Base-by-base conservation (phyloP, 345 rosid genomes). In the Citrus maxima region DNA sequence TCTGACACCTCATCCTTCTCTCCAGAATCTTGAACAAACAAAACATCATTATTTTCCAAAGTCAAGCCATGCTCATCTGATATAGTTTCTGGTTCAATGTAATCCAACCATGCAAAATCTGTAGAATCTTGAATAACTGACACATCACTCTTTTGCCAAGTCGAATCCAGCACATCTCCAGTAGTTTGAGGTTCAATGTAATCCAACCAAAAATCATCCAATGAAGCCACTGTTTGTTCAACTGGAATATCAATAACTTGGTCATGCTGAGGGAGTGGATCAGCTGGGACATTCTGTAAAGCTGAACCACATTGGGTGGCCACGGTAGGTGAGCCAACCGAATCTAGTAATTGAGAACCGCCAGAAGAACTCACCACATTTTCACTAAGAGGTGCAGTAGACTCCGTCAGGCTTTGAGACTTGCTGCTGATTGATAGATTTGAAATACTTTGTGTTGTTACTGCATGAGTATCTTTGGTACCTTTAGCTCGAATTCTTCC, bases 21-120 rank as follows among this genome's bases (percentile, higher is more conserved):
- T 22, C 54, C 69, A 19, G 86, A 80, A 70, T 78, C 78, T 71
- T 83, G 81, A 77, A 46, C 10, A 34, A 78, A 59, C 24, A 83
- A 62, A 32, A 82, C 30, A 71, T 80, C 89, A 79, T 82, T 80
- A 78, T 75, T 74, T 82, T 85, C 84, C 28, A 74, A 81, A 79
- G 85, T 77, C 32, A 37, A 83, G 72, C 79, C 85, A 54, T 79
- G 80, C 76, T 82, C 91, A 78, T 79, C 88, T 76, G 81, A 77
- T 49, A 25, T 61, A 37, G 82, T 74, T 84, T 78, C 88, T 40
- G 83, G 82, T 75, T 79, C 87, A 62, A 85, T 62, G 73, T 82
- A 92, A 89, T 88, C 89, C 82, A 89, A 72, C 90, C 93, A 88
- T 13, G 91, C 2, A 77, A 19, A 82, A 30, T 75, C 82, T 34